Base-by-base conservation (phyloP, 176 grass and related monocot species). In the Triticum urartu region DNA sequence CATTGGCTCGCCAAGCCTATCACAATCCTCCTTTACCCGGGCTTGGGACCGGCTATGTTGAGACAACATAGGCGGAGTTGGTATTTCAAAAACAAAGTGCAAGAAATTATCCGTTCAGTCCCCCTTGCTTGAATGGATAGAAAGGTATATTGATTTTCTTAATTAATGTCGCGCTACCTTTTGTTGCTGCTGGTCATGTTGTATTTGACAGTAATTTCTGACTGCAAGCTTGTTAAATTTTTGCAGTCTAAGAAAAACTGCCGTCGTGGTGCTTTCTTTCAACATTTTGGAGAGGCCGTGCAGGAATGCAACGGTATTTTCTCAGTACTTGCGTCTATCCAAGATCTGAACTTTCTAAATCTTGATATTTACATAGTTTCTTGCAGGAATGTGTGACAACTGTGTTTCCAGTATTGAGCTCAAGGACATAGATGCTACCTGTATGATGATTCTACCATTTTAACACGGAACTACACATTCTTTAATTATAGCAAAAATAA, bases 231-330 rank as follows among this genome's bases (percentile, higher is more conserved):
- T 62, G 76, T 70, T 90, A 59, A 59, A 77, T 78, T 85, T 80
- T 62, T 25, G n/a, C 64, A 98, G 95, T 92, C 90, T 62, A 98
- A 92, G 84, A 92, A 39, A 87, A 94, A 81, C 32, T 98, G 95
- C 50, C 91, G 90, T 3, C 91, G 84, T 86, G 87, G 78, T 86
- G 93, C 91, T 82, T 89, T 98, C 86, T 95, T 98, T 86, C 90
- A 28, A 66, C 93, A 98, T 94, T 98, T 98, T 94, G 91, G 91
- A 52, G 93, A 98, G 89, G 72, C 79, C 75, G 40, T 75, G 81
- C 93, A 92, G 81, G 90, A 98, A 35, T 98, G 93, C 89, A 94
- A 95, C 61, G 93, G 95, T 98, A 81, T 70, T 85, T 84, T 79
- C 24, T 35, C 59, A 32, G 33, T 84, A 74, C 13, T 79, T 74